Conservation (phyloP, 2,329 filamentous ascomycete species). For the Botrytis sinoallii region DNA sequence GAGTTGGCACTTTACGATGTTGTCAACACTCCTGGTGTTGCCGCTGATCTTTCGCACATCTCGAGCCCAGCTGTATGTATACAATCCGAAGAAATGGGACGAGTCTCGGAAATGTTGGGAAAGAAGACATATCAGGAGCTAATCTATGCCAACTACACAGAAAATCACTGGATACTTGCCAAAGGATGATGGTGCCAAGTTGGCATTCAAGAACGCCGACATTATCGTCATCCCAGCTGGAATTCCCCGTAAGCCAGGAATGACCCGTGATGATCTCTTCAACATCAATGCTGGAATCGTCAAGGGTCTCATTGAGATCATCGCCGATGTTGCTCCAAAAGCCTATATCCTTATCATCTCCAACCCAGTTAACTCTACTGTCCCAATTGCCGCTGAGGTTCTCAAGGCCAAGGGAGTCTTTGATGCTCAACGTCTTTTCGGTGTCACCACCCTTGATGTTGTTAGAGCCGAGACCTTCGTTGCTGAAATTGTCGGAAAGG, state of each 20-base stretch:
- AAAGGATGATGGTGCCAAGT: slow-evolving; percentile 69
- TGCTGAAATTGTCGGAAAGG: slow-evolving; percentile 55
- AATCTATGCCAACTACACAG: slow-evolving; percentile 52
- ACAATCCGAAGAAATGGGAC: background rate
- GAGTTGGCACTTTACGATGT: slow-evolving; percentile 98
- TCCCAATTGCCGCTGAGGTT: slow-evolving; percentile 94
- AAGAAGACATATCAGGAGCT: background rate
- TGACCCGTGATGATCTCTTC: slow-evolving; percentile 99
- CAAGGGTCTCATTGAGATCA: slow-evolving; percentile 94
- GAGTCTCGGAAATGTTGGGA: too few relatives aligned
- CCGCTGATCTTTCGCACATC: slow-evolving; percentile 96
- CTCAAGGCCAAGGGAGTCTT: slow-evolving; percentile 95
- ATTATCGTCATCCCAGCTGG: slow-evolving; percentile 97
- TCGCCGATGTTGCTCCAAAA: slow-evolving; percentile 81
- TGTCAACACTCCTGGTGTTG: slow-evolving; percentile 68
- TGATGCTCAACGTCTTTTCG: slow-evolving; percentile 98
- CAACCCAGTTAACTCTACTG: slow-evolving; percentile 99
- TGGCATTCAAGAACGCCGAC: slow-evolving; percentile 81
- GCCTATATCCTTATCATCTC: slow-evolving; percentile 97
- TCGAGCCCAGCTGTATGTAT: slow-evolving; percentile 51
- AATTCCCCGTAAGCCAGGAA: slow-evolving; percentile 91
- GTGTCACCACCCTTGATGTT: slow-evolving; percentile 98
- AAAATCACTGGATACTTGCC: slow-evolving; percentile 86
- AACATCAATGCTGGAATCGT: slow-evolving; percentile 99
- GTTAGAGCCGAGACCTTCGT: slow-evolving; percentile 98